Conservation (phyloP, 1,139 yeast species). For the Nakaseomyces uthaithaninus region DNA sequence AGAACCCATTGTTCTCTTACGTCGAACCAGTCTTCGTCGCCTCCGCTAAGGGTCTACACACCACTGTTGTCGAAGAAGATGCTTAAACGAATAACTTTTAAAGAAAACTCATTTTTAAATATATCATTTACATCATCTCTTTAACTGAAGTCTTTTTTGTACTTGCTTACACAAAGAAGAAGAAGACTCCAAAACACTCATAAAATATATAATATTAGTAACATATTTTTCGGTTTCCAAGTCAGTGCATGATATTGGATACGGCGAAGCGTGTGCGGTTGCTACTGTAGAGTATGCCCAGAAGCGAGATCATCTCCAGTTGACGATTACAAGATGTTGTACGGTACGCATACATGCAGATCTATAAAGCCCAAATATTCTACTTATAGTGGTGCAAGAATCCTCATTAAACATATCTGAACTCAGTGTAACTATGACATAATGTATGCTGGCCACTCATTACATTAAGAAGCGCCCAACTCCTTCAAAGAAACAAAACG, state of each 20-base stretch:
- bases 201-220: constrained; percentile 2
- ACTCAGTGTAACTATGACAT: constrained; percentile 36
- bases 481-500: constrained; percentile 7
- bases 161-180: background rate
- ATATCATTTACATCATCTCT: constrained; percentile 4
- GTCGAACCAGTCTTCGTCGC: constrained; percentile 97
- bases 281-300: too few species aligned
- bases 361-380: too few species aligned
- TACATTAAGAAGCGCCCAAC: constrained; percentile 29
- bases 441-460: constrained; percentile 32
- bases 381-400: too few species aligned
- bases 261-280: too few species aligned
- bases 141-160: constrained; percentile 11
- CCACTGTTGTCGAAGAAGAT: constrained; percentile 91
- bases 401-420: constrained; percentile 5
- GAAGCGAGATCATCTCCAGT: too few species aligned
- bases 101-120: constrained; percentile 1
- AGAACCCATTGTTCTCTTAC: constrained; percentile 95
- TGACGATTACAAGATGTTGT: too few species aligned
- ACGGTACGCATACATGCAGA: too few species aligned
- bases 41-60: constrained; percentile 93
- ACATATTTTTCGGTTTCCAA: background rate
- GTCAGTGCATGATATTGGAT: background rate
- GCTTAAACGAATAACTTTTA: constrained; percentile 36
- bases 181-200: background rate